A percentile compares a stretch with the other conserved stretches of the same genome.
Evolutionary conservation across 139 green algal species (phyloP).

Genomic region (Picochlorum sp.): DNA sequence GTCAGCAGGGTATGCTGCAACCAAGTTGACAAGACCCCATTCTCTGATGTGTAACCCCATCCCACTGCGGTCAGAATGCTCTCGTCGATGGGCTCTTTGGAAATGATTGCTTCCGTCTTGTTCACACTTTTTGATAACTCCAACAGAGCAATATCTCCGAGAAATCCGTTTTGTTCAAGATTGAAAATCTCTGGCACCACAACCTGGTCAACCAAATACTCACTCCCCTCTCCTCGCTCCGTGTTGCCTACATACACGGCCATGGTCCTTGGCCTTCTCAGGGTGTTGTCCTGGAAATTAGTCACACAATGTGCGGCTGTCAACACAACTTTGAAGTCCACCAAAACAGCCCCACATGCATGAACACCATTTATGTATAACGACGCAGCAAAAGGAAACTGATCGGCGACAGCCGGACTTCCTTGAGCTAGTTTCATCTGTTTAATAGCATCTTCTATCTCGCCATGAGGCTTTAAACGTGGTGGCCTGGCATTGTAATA

Average conservation of each 20-base stretch:
- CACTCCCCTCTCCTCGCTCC: not conserved
- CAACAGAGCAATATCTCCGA: constrained; percentile 12
- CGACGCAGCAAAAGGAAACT: constrained; percentile 7
- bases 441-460: constrained; percentile 2
- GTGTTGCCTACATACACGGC: not conserved
- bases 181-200: not conserved
- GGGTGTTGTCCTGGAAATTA: not conserved
- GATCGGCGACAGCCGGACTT: not conserved
- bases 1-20: not conserved
- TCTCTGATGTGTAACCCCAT: constrained; percentile 7
- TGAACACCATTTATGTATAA: constrained; percentile 3
- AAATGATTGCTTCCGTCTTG: not conserved
- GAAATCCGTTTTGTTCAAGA: not conserved
- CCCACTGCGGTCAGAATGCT: constrained; percentile 1
- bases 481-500: not conserved
- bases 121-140: not conserved
- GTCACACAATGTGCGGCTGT: constrained; percentile 14
- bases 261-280: not conserved
- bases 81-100: not conserved
- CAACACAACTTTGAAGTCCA: constrained; percentile 1
- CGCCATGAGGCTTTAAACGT: not conserved
- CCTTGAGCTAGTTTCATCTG: not conserved
- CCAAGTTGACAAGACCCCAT: not conserved
- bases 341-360: constrained; percentile 8
- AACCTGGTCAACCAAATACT: not conserved